Conservation (phyloP, 2,329 filamentous ascomycete species). For the Beauveria sp. region DNA sequence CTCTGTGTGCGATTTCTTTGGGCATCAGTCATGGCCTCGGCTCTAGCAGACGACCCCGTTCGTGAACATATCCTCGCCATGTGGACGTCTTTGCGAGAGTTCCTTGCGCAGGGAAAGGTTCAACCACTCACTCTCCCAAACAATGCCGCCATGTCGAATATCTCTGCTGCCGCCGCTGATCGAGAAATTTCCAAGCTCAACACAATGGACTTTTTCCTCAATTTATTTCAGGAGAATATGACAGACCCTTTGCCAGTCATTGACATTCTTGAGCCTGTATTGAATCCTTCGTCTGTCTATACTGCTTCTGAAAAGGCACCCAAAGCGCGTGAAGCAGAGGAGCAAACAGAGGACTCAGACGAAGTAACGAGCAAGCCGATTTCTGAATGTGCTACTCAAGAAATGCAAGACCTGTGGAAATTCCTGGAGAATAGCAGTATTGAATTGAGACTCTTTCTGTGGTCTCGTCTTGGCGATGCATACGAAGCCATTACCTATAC, state of each 20-base stretch:
- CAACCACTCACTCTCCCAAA: slow-evolving; percentile 61
- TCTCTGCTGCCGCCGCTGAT: slow-evolving; percentile 77
- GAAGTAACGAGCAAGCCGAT: slow-evolving; percentile 31
- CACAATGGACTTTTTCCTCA: slow-evolving; percentile 93
- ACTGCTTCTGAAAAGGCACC: slow-evolving; percentile 12
- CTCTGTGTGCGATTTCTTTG: slow-evolving; percentile 49
- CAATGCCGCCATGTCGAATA: slow-evolving; percentile 79
- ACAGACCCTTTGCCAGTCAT: slow-evolving; percentile 79
- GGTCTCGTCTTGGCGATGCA: slow-evolving; percentile 83
- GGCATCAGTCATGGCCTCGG: slow-evolving; percentile 47
- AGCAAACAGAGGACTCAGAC: slow-evolving; percentile 10
- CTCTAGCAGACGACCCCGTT: slow-evolving; percentile 43
- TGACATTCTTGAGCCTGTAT: slow-evolving; percentile 82
- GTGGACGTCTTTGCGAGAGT: slow-evolving; percentile 51
- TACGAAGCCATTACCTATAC: slow-evolving; percentile 78
- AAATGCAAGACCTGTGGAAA: slow-evolving; percentile 70
- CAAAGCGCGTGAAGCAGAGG: slow-evolving; percentile 4
- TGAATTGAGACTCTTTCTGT: slow-evolving; percentile 77
- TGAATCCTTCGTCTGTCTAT: slow-evolving; percentile 61
- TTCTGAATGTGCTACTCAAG: slow-evolving; percentile 44
- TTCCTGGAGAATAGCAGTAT: slow-evolving; percentile 78
- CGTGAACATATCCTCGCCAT: slow-evolving; percentile 50
- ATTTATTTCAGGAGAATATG: slow-evolving; percentile 76
- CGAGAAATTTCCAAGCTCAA: slow-evolving; percentile 87
- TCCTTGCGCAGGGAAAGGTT: slow-evolving; percentile 33